Evolutionary conservation across 768 basidiomycete genomes (phyloP).

Genomic region (Leccinum fibrillosum): DNA sequence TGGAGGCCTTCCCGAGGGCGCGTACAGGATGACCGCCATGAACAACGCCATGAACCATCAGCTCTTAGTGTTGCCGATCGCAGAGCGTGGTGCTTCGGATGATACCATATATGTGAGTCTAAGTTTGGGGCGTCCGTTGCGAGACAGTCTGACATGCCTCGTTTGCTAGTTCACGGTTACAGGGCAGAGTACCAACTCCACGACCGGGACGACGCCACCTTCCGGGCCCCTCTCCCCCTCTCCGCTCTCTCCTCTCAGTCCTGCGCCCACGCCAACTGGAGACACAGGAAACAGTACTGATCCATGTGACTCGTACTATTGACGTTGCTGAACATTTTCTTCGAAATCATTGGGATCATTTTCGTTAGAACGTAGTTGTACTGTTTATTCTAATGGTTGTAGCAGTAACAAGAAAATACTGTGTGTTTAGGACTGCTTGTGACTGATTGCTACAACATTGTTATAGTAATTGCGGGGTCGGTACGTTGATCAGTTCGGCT

Average conservation of each 20-base stretch:
- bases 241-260: background rate
- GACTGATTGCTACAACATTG: background rate
- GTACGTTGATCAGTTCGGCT: background rate
- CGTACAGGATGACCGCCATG: slow-evolving; percentile 45
- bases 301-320: slow-evolving; percentile 1
- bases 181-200: slow-evolving; percentile 11
- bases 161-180: slow-evolving; percentile 27
- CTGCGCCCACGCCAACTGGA: background rate
- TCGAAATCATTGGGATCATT: background rate
- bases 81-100: slow-evolving; percentile 40
- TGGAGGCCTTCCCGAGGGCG: slow-evolving; percentile 52
- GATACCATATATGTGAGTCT: slow-evolving; percentile 39
- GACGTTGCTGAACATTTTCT: background rate
- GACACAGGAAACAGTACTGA: background rate
- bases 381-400: background rate
- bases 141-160: slow-evolving; percentile 3
- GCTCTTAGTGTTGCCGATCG: slow-evolving; percentile 32
- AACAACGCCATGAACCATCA: slow-evolving; percentile 50
- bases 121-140: background rate
- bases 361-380: slow-evolving; percentile 9
- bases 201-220: background rate
- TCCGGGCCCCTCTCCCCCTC: slow-evolving; percentile 2
- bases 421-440: background rate
- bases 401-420: background rate
- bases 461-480: background rate